Evolutionary conservation across 2,329 filamentous ascomycete genomes (phyloP), one percentile per base, ranked within the genome.

Genomic region (Fusarium sp.): DNA sequence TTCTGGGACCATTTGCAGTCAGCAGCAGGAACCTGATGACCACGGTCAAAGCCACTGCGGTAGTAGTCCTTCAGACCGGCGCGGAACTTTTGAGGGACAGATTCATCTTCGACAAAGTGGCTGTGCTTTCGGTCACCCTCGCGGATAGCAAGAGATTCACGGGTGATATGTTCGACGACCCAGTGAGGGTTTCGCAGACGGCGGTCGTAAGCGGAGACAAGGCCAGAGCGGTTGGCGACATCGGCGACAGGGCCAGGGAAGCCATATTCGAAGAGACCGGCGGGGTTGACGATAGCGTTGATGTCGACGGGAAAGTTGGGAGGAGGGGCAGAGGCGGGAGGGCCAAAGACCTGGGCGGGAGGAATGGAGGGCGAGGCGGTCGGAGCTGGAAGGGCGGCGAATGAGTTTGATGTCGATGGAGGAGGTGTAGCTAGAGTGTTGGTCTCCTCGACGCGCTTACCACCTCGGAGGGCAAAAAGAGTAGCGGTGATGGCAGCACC

Each of bases 81-180:
- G 69, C 94, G 92, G 85, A 98, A 99, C 81, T 92, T 91, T 55
- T 91, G 86, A 0, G 96, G 96, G 96, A 99, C 91, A 25, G 82
- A 81, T 5, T 85, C 79, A 81, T 99, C 96, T 82, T 99, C 95
- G 72, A 90, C 81, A 80, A 99, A 99, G 67, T 83, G 82, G 79
- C 90, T 94, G 86, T 95, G 85, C 80, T 93, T 92, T 77, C 96
- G 91, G 83, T 98, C 94, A 73, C 89, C 96, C 66, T 91, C 90
- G 69, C 90, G 89, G 54, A 85, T 79, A 6, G 91, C 86, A 16
- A 99, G 88, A 1, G 95, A 98, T 37, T 89, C 88, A 3, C 94
- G 90, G 0, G 96, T 99, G 81, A 99, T 98, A 85, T 99, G 96
- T 84, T 99, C 96, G 70, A 92, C 91, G 11, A 94, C 96, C 95